A percentile compares a stretch with the other conserved stretches of the same genome.
Evolutionary conservation across 768 basidiomycete genomes (phyloP).

Genomic region (Mycena alexandri): DNA sequence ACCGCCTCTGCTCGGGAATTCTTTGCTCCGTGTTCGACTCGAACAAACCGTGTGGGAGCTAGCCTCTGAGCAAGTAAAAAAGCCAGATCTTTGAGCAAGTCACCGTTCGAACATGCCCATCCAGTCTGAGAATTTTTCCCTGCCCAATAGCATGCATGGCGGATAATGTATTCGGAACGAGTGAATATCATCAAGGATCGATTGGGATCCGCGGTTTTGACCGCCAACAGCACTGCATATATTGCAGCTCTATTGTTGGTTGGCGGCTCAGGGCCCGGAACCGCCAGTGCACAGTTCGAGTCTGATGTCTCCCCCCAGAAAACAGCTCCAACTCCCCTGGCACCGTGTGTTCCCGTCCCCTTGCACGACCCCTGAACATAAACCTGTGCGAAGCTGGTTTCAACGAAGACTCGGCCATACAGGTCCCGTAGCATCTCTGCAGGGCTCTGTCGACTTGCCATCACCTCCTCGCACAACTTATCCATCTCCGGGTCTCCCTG

Average conservation of each 20-base stretch:
- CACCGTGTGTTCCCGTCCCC: not conserved
- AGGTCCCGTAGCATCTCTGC: constrained; percentile 4
- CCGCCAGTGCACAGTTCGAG: constrained; percentile 38
- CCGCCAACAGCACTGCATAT: not conserved
- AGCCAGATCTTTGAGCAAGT: not conserved
- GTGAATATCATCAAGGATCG: constrained; percentile 5
- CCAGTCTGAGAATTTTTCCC: constrained; percentile 3
- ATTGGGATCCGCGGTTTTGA: not conserved
- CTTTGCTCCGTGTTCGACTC: not conserved
- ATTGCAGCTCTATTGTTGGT: not conserved
- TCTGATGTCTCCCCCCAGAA: not conserved
- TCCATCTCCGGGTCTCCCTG: no score
- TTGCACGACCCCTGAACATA: not conserved
- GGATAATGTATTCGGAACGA: not conserved
- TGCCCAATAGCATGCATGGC: constrained; percentile 8
- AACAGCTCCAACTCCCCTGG: not conserved
- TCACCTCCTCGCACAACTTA: no score
- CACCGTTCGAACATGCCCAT: constrained; percentile 6
- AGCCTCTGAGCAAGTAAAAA: no score
- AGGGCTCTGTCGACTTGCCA: no score
- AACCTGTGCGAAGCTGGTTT: not conserved
- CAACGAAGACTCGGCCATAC: not conserved
- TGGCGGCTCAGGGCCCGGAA: not conserved
- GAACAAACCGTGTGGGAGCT: not conserved
- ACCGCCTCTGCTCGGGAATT: not conserved